phyloP scores from a whole-genome alignment of 176 grass and related monocot species.

The Tuctoria greenei region DNA sequence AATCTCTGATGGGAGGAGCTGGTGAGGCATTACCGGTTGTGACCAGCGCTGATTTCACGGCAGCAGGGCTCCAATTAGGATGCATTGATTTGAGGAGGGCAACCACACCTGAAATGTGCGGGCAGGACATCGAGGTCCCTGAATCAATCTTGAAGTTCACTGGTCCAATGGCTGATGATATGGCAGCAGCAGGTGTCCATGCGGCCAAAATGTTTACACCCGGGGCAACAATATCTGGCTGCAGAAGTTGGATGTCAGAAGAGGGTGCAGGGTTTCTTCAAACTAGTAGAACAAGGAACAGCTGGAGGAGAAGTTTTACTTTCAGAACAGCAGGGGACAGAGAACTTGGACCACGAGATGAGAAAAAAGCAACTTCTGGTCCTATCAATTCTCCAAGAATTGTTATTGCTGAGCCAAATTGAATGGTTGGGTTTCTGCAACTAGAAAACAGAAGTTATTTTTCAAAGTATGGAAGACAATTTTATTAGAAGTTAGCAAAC shows the following conservation, averaged over 20 bases:
- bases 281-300: neutral
- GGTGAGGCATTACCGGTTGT: slow-evolving; percentile 62
- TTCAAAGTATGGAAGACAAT: neutral
- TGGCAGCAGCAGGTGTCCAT: slow-evolving; percentile 72
- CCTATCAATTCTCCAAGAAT: slow-evolving; percentile 70
- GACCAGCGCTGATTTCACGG: slow-evolving; percentile 86
- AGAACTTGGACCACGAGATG: slow-evolving; percentile 89
- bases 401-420: slow-evolving; percentile 69
- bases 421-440: slow-evolving; percentile 62
- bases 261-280: neutral
- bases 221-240: slow-evolving; percentile 87
- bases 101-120: slow-evolving; percentile 66
- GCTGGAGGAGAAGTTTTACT: slow-evolving; percentile 40
- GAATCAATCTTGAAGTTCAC: slow-evolving; percentile 89
- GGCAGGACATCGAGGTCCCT: slow-evolving; percentile 95
- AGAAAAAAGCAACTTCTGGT: slow-evolving; percentile 94
- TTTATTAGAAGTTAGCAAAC: neutral
- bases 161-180: slow-evolving; percentile 53
- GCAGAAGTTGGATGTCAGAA: slow-evolving; percentile 20
- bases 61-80: slow-evolving; percentile 87
- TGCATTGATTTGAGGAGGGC: slow-evolving; percentile 87
- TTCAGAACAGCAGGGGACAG: slow-evolving; percentile 81
- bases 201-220: slow-evolving; percentile 97
- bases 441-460: neutral
- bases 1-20: neutral